Conservation (phyloP, 495 filamentous ascomycete genomes). For the Ascodesmis nigricans region DNA sequence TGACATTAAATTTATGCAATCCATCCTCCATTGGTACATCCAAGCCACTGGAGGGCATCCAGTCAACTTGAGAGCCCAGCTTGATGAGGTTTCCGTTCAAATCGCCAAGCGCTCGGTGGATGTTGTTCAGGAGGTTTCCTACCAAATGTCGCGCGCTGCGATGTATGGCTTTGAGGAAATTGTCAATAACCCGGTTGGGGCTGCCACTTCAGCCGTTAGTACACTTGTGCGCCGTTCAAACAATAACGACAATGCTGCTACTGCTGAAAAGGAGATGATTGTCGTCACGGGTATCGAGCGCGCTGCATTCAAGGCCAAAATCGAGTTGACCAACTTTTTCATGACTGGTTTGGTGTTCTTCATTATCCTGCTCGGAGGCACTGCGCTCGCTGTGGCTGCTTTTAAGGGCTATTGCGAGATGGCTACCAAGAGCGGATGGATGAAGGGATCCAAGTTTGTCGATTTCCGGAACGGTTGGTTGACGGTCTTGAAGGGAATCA, state of each 20-base stretch:
- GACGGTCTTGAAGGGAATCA: constrained; percentile 64
- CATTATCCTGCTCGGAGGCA: constrained; percentile 51
- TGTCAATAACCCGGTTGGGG: too few species aligned
- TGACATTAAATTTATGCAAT: constrained; percentile 63
- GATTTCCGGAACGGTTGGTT: constrained; percentile 81
- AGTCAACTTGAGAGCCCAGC: constrained; percentile 50
- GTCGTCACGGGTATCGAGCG: constrained; percentile 71
- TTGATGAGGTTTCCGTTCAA: constrained; percentile 59
- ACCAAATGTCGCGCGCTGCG: constrained; percentile 10
- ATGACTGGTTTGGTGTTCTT: constrained; percentile 82
- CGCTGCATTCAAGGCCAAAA: constrained; percentile 64
- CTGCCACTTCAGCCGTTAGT: not conserved
- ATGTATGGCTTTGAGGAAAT: constrained; percentile 14
- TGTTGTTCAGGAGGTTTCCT: constrained; percentile 2
- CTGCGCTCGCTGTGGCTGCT: constrained; percentile 45
- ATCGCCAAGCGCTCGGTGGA: constrained; percentile 50
- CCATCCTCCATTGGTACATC: constrained; percentile 89
- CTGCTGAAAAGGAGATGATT: constrained; percentile 28
- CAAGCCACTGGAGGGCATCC: constrained; percentile 77
- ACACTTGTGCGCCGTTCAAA: too few species aligned
- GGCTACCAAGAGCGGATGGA: constrained; percentile 44
- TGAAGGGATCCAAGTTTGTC: constrained; percentile 70
- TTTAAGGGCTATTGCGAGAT: constrained; percentile 68
- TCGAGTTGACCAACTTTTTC: constrained; percentile 87
- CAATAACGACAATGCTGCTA: constrained; percentile 23